Conservation (phyloP, 2,329 filamentous ascomycete genomes). For the Pseudogymnoascus sp. region DNA sequence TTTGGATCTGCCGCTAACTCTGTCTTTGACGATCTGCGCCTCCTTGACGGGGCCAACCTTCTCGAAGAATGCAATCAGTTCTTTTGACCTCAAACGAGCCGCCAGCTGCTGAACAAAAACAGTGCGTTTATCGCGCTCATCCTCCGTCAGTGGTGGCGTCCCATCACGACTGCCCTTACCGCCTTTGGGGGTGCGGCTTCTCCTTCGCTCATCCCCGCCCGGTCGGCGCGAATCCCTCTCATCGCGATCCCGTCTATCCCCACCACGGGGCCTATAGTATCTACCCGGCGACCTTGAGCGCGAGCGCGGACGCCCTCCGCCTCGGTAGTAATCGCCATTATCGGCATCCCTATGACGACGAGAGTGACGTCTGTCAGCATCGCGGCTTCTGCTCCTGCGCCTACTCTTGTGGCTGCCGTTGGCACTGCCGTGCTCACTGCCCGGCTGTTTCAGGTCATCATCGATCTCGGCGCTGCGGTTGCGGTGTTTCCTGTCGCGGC, state of each 20-base stretch:
- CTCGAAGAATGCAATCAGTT: slow-evolving; percentile 91
- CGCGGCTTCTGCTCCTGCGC: slow-evolving; percentile 70
- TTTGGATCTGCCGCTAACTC: slow-evolving; percentile 93
- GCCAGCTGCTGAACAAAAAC: slow-evolving; percentile 98
- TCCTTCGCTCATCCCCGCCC: slow-evolving; percentile 31
- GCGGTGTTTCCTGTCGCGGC: slow-evolving; percentile 47
- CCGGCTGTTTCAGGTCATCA: slow-evolving; percentile 54
- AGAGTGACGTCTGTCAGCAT: slow-evolving; percentile 65
- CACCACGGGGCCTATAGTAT: slow-evolving; percentile 42
- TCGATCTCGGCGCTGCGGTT: slow-evolving; percentile 43
- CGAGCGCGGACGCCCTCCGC: slow-evolving; percentile 53
- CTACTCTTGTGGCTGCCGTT: slow-evolving; percentile 67
- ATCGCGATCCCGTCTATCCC: slow-evolving; percentile 41
- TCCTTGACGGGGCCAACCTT: slow-evolving; percentile 92
- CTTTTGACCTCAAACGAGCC: slow-evolving; percentile 81
- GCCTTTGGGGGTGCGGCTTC: slow-evolving; percentile 32
- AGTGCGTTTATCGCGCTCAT: slow-evolving; percentile 92
- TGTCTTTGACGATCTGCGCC: slow-evolving; percentile 96
- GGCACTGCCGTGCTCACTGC: slow-evolving; percentile 65
- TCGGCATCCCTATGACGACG: slow-evolving; percentile 58
- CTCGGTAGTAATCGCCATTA: slow-evolving; percentile 65
- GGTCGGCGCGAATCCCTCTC: slow-evolving; percentile 35
- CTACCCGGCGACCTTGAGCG: slow-evolving; percentile 64
- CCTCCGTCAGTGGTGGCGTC: slow-evolving; percentile 75
- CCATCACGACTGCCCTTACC: slow-evolving; percentile 35